A percentile compares a stretch with the other conserved stretches of the same genome.
Evolutionary conservation across 306 rosid species (phyloP).

Genomic region (Casuarina equisetifolia): DNA sequence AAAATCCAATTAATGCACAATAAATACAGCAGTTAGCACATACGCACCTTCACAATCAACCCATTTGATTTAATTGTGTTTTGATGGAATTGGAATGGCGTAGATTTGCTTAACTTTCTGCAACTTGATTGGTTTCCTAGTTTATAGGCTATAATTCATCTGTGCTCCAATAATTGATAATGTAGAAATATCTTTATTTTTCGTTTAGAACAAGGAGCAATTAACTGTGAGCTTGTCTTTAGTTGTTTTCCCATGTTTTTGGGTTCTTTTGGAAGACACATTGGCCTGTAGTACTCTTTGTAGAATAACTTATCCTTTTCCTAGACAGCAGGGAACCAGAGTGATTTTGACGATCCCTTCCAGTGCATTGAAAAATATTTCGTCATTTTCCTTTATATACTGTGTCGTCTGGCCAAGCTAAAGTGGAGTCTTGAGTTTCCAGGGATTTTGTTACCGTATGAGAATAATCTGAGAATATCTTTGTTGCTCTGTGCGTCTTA

Average conservation of each 20-base stretch:
- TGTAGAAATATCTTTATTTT: not conserved
- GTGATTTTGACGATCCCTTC: not conserved
- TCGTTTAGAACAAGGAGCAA: not conserved
- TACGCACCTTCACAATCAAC: too few species aligned
- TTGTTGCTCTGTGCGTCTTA: too few species aligned
- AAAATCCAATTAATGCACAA: too few species aligned
- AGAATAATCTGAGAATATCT: too few species aligned
- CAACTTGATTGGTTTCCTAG: not conserved
- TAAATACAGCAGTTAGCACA: too few species aligned
- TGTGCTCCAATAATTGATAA: not conserved
- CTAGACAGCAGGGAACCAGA: too few species aligned
- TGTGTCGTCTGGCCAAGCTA: too few species aligned
- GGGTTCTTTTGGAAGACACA: not conserved
- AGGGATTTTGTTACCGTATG: too few species aligned
- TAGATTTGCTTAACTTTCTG: not conserved
- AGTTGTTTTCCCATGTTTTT: not conserved
- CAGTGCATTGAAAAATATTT: not conserved
- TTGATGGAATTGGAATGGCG: not conserved
- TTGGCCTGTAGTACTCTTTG: not conserved
- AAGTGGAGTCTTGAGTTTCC: too few species aligned
- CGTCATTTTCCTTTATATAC: too few species aligned
- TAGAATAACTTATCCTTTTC: not conserved
- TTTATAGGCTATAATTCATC: not conserved
- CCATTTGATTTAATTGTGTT: too few species aligned
- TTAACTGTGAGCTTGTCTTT: not conserved